These are phyloP conservation scores for Chlorophyllum brunneum DNA, from an alignment of 768 basidiomycete genomes.

Conservation along the genomic window DNA sequence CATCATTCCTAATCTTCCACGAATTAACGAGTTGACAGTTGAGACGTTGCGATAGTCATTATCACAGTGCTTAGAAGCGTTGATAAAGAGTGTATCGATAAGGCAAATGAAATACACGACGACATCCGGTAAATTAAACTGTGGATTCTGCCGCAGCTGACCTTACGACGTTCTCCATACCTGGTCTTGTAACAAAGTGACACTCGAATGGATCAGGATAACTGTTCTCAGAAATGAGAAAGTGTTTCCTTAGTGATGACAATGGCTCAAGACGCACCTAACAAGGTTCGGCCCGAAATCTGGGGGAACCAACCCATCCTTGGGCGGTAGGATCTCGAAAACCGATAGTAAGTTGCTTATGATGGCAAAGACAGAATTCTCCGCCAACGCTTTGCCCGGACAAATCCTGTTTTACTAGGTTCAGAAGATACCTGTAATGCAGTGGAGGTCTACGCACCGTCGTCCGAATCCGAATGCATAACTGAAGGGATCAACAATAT, in stretches of 20 bases:
- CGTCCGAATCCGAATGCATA: constrained; percentile 22
- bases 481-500: constrained; percentile 10
- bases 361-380: constrained; percentile 15
- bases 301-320: not conserved
- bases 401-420: constrained; percentile 14
- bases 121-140: too few species aligned
- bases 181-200: not conserved
- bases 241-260: not conserved
- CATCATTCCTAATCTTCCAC: too few species aligned
- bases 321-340: not conserved
- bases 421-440: not conserved
- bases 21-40: too few species aligned
- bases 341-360: constrained; percentile 9
- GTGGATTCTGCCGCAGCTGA: not conserved
- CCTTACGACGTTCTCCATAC: not conserved
- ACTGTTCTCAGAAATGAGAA: not conserved
- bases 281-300: not conserved
- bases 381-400: constrained; percentile 16
- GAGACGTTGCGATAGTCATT: too few species aligned
- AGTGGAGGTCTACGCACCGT: not conserved
- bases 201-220: not conserved
- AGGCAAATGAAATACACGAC: too few species aligned
- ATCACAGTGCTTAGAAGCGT: too few species aligned
- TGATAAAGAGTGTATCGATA: too few species aligned
- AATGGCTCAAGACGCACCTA: not conserved